A percentile compares a stretch with the other conserved stretches of the same genome.
These are phyloP conservation scores for Pogostemon cablin DNA, from an alignment of 257 asterid species.

Conservation along the genomic window DNA sequence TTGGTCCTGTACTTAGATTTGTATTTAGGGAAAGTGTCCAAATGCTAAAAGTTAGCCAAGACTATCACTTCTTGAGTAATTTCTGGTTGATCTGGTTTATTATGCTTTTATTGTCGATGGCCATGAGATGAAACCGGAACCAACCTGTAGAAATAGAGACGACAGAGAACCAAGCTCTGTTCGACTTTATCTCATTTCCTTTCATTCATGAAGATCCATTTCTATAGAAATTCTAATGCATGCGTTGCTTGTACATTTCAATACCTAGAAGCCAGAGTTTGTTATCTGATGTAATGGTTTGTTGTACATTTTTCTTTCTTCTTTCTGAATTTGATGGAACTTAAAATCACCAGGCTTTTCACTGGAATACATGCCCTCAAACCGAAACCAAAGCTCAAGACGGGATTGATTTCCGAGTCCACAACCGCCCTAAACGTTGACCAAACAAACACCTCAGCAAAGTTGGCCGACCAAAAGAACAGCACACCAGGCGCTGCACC, in stretches of 20 bases:
- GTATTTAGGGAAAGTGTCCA: not conserved
- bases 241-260: too few relatives aligned
- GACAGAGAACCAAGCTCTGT: not conserved
- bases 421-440: constrained; percentile 62
- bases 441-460: constrained; percentile 56
- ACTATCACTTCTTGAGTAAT: too few relatives aligned
- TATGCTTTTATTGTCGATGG: too few relatives aligned
- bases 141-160: not conserved
- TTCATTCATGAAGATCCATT: not conserved
- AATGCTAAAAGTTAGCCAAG: too few relatives aligned
- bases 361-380: constrained; percentile 86
- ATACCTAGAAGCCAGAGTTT: too few relatives aligned
- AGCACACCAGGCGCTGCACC: constrained; percentile 45
- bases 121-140: too few relatives aligned
- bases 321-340: constrained; percentile 10
- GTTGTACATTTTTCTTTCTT: not conserved
- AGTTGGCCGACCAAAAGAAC: constrained; percentile 60
- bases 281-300: too few relatives aligned
- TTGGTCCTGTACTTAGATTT: not conserved
- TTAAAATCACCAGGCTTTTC: constrained; percentile 55
- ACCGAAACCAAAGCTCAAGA: constrained; percentile 70
- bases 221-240: not conserved
- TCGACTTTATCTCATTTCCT: not conserved
- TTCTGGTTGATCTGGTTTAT: too few relatives aligned
- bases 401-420: constrained; percentile 74